Evolutionary conservation across 345 rosid genomes (phyloP), one percentile per base, ranked within the genome.

Genomic region (Conringia planisiliqua): DNA sequence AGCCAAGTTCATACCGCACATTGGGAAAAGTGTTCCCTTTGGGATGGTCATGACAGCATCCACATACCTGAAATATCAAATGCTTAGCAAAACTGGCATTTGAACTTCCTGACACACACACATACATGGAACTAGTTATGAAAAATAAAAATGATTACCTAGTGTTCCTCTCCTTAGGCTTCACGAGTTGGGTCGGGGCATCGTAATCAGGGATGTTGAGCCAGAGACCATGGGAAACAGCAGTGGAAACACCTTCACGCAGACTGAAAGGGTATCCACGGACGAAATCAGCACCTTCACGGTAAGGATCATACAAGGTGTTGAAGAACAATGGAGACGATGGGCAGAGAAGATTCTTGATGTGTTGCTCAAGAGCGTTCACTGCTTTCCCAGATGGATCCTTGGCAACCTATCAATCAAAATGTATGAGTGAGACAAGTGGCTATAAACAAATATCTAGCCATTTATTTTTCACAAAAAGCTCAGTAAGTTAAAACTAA

Each of bases 131-230:
- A 67, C 10, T 12, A 7, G 32, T 47, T 14, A 14, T 18, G 6
- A 32, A 4, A 0, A 55, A 26, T 38, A 4, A 58, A 13, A 47
- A 62, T 35, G 4, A 40, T 48, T 57, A 87, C 98, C 98, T 94
- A 0, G 88, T 79, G 88, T 94, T 94, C 82, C 90, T 83, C 81
- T 94, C 97, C 32, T 80, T 83, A 47, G 98, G 98, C 90, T 94
- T 94, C 39, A 94, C 98, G 33, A 94, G 98, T 74, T 94, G 98
- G n/a, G 98, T 94, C 1, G 98, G 98, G 9, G 98, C 98, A 73
- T 94, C 98, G 62, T 94, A 94, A 76, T 94, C 98, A 3, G 98
- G 97, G 75, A 94, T 94, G 87, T 94, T 94, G 63, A 94, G 93
- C 98, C 98, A 94, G 47, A 94, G 97, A 59, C 97, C 98, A 68